These are phyloP conservation scores for Coemansia pectinata DNA, from an alignment of 192 early-diverging fungal genomes.

Conservation along the genomic window DNA sequence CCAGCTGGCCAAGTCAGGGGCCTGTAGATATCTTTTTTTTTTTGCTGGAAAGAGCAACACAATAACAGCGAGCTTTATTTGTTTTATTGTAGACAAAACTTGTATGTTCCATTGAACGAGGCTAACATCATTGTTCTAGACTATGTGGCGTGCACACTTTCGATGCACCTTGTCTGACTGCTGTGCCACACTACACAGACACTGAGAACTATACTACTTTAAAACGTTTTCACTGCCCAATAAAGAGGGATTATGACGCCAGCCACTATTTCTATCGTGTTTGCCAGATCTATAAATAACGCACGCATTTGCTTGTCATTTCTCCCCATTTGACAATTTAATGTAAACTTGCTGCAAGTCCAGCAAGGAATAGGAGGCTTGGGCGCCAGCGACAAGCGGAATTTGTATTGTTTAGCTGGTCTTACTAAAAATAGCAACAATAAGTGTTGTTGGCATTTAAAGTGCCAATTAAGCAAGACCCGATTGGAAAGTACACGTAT, in stretches of 20 bases:
- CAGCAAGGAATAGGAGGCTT: not conserved
- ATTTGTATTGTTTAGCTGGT: not conserved
- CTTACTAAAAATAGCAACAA: not conserved
- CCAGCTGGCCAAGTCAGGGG: not conserved
- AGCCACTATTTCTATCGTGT: constrained; percentile 1
- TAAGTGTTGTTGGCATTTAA: not conserved
- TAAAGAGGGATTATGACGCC: not conserved
- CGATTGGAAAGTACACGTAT: not conserved
- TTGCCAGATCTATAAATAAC: constrained; percentile 2
- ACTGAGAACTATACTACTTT: not conserved
- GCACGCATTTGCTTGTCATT: not conserved
- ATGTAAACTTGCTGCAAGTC: not conserved
- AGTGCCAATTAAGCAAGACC: not conserved
- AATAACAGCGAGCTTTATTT: not conserved
- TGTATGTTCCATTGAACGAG: not conserved
- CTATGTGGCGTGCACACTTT: constrained; percentile 1
- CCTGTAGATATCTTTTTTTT: not conserved
- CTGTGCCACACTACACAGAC: not conserved
- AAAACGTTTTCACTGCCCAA: not conserved
- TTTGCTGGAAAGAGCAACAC: not conserved
- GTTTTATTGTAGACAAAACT: not conserved
- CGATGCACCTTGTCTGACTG: not conserved
- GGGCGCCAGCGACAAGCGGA: not conserved
- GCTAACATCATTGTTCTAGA: not conserved
- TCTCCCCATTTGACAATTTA: not conserved